phyloP scores from a whole-genome alignment of 2,329 filamentous ascomycete species.

The Epichloe amarillans region DNA sequence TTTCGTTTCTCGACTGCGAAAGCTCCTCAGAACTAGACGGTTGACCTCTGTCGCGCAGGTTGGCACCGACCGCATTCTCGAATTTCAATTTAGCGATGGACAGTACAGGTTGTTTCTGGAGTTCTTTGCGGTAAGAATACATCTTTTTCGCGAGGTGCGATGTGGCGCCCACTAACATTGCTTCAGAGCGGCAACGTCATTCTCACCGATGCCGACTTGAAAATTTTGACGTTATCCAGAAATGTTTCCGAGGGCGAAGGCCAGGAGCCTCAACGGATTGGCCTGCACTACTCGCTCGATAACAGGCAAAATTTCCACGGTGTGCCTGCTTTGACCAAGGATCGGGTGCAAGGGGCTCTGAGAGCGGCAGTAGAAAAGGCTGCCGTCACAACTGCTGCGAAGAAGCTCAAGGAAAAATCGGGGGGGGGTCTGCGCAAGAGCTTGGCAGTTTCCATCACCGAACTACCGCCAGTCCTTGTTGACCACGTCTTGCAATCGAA shows the following conservation, averaged over 20 bases:
- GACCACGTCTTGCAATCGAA: slow-evolving; percentile 68
- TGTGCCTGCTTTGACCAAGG: slow-evolving; percentile 59
- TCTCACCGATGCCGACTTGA: slow-evolving; percentile 72
- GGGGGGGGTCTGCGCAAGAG: slow-evolving; percentile 65
- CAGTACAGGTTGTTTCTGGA: slow-evolving; percentile 79
- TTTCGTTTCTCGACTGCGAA: slow-evolving; percentile 77
- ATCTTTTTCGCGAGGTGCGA: too few species aligned
- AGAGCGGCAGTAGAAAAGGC: slow-evolving; percentile 50
- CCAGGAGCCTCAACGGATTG: slow-evolving; percentile 71
- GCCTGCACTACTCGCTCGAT: slow-evolving; percentile 65
- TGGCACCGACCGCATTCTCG: slow-evolving; percentile 85
- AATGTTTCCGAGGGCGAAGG: slow-evolving; percentile 69
- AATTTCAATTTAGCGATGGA: slow-evolving; percentile 87
- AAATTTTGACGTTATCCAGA: slow-evolving; percentile 67
- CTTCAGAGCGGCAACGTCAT: slow-evolving; percentile 75
- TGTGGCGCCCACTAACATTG: not conserved
- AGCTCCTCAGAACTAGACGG: slow-evolving; percentile 74
- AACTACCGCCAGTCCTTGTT: slow-evolving; percentile 75
- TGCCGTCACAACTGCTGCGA: slow-evolving; percentile 31
- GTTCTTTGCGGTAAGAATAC: slow-evolving; percentile 59
- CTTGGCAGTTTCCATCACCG: slow-evolving; percentile 71
- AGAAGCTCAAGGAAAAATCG: slow-evolving; percentile 60
- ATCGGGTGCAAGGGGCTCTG: slow-evolving; percentile 57
- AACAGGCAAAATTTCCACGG: slow-evolving; percentile 74
- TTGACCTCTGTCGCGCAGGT: slow-evolving; percentile 73